Percentiles rank a stretch among this genome's conserved stretches.
Evolutionary conservation across 2,329 filamentous ascomycete species (phyloP).

Genomic region (Hypoxylon sp.): DNA sequence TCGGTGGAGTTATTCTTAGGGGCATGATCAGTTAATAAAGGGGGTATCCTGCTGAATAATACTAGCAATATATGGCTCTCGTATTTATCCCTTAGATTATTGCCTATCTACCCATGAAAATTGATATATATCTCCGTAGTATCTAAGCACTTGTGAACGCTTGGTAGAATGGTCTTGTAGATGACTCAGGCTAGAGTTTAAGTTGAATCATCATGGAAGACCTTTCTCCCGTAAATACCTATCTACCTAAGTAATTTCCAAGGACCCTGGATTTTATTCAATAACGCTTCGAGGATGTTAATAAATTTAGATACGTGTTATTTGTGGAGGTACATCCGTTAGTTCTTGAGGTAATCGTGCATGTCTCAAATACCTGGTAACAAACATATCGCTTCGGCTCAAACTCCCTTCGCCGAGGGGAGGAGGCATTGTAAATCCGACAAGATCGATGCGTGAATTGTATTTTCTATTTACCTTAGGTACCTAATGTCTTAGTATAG

Average conservation of each 20-base stretch:
- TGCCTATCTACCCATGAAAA: too few species aligned
- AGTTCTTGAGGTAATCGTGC: neutral
- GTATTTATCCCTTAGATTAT: too few species aligned
- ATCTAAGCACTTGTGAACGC: too few species aligned
- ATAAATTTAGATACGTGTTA: neutral
- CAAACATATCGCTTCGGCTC: neutral
- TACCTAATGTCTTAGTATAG: neutral
- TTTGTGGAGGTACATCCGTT: neutral
- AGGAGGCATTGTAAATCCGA: constrained; percentile 18
- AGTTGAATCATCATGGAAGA: neutral
- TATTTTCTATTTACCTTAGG: neutral
- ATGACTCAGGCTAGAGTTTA: neutral
- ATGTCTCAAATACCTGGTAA: neutral
- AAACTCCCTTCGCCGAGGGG: neutral
- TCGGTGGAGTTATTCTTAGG: too few species aligned
- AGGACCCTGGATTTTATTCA: neutral
- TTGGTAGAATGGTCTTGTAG: too few species aligned
- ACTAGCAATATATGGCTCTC: too few species aligned
- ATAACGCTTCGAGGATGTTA: neutral
- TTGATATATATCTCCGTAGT: too few species aligned
- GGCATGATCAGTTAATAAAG: too few species aligned
- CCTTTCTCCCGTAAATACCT: neutral
- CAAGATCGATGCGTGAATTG: neutral
- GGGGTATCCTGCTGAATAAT: too few species aligned
- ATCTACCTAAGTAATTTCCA: neutral